Evolutionary conservation across 2,329 filamentous ascomycete genomes (phyloP).

Genomic region (Cladosporium sphaerospermum): DNA sequence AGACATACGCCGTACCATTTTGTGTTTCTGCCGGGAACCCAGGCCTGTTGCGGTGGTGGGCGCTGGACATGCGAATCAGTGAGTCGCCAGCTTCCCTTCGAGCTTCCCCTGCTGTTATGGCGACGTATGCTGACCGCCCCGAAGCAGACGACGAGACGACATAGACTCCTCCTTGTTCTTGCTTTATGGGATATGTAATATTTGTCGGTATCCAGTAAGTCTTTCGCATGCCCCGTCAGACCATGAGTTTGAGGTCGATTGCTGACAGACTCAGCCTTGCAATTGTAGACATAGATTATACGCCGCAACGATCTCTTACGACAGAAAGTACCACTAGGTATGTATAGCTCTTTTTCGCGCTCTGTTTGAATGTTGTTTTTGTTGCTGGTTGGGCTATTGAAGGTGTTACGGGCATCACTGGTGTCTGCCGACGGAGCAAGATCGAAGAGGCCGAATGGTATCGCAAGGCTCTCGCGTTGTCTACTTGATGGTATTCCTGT

Average conservation of each 20-base stretch:
- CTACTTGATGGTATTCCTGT: too few relatives aligned
- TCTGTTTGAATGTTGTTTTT: neutral
- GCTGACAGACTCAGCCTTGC: constrained; percentile 15
- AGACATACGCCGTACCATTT: constrained; percentile 1
- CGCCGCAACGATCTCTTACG: constrained; percentile 25
- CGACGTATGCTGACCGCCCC: constrained; percentile 7
- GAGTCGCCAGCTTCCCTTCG: constrained; percentile 4
- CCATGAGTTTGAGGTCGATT: neutral
- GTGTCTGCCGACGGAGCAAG: too few relatives aligned
- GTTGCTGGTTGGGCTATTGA: neutral
- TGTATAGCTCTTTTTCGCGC: constrained; percentile 7
- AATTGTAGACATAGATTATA: constrained; percentile 31
- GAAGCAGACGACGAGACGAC: constrained; percentile 20
- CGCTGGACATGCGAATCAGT: constrained; percentile 27
- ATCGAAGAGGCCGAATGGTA: too few relatives aligned
- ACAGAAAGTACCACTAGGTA: constrained; percentile 21
- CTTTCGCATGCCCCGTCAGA: neutral
- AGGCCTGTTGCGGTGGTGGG: constrained; percentile 16
- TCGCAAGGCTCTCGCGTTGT: too few relatives aligned
- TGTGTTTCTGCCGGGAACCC: constrained; percentile 15
- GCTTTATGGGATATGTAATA: constrained; percentile 26
- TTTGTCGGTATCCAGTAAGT: constrained; percentile 13
- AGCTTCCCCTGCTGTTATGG: neutral
- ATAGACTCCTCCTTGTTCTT: constrained; percentile 17
- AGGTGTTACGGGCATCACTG: too few relatives aligned